Conservation (phyloP, 179 eudicot species). For the Vitellaria paradoxa region DNA sequence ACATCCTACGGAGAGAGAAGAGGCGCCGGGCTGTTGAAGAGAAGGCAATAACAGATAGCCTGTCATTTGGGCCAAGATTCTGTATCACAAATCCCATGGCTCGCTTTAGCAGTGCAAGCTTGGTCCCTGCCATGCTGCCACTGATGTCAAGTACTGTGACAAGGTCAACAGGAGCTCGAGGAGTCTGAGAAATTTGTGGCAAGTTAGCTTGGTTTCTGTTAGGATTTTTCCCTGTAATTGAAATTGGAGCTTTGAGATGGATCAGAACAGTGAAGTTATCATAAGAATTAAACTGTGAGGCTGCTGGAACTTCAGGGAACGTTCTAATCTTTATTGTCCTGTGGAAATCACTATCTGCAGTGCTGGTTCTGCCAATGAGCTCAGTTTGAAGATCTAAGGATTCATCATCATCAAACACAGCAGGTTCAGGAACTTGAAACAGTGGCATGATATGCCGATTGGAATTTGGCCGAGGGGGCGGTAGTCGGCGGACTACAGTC, state of each 20-base stretch:
- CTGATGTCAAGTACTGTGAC: slow-evolving; percentile 29
- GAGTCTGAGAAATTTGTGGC: slow-evolving; percentile 29
- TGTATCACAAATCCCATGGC: slow-evolving; percentile 66
- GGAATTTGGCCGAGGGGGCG: slow-evolving; percentile 42
- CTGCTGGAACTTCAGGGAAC: slow-evolving; percentile 53
- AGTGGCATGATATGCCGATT: slow-evolving; percentile 27
- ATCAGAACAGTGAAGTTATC: slow-evolving; percentile 51
- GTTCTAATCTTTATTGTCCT: slow-evolving; percentile 46
- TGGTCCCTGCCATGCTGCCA: slow-evolving; percentile 34
- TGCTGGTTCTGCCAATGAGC: slow-evolving; percentile 21
- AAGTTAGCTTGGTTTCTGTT: slow-evolving; percentile 16
- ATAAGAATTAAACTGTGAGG: slow-evolving; percentile 33
- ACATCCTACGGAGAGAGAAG: slow-evolving; percentile 47
- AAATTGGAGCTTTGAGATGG: slow-evolving; percentile 64
- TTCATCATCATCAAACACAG: slow-evolving; percentile 62
- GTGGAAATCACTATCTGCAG: slow-evolving; percentile 21
- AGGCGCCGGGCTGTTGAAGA: slow-evolving; percentile 36
- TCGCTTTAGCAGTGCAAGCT: slow-evolving; percentile 40
- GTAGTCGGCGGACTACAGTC: slow-evolving; percentile 52
- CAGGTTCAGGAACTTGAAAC: slow-evolving; percentile 53
- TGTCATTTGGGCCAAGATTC: slow-evolving; percentile 53
- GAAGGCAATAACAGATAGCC: slow-evolving; percentile 37
- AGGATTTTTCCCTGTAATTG: slow-evolving; percentile 25
- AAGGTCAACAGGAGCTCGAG: slow-evolving; percentile 51
- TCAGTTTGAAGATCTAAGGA: slow-evolving; percentile 34